A percentile compares a stretch with the other conserved stretches of the same genome.
Evolutionary conservation across 2,329 filamentous ascomycete species (phyloP).

Genomic region (Venturiaceae sp.): DNA sequence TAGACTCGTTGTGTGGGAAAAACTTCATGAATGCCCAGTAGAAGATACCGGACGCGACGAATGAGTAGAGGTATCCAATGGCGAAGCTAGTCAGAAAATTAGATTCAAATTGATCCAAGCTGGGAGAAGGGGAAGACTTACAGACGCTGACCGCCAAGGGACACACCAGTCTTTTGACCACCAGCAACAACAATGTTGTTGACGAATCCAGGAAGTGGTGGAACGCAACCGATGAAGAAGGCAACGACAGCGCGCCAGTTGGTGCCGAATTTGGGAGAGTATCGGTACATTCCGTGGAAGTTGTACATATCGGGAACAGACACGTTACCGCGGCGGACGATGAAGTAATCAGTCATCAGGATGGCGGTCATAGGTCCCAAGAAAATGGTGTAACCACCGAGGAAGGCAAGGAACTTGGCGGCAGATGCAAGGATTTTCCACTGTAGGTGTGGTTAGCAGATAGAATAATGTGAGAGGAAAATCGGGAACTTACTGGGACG

Average conservation of each 20-base stretch:
- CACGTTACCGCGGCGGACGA: conserved; percentile 13
- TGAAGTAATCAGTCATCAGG: conserved; percentile 12
- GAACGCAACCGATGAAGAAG: conserved; percentile 21
- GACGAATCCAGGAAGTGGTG: conserved; percentile 27
- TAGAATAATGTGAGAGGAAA: conserved; percentile 7
- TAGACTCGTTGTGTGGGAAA: conserved; percentile 22
- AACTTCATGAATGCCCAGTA: conserved; percentile 30
- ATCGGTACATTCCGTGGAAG: conserved; percentile 23
- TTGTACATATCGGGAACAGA: conserved; percentile 17
- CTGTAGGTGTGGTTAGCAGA: conserved; percentile 16
- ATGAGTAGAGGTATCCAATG: conserved; percentile 31
- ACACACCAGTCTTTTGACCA: conserved; percentile 23
- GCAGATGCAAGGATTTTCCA: conserved; percentile 14
- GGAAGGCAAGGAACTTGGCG: conserved; percentile 13
- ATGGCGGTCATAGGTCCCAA: conserved; percentile 16
- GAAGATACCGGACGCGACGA: conserved; percentile 22
- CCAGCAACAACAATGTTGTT: conserved; percentile 26
- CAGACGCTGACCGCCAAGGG: conserved; percentile 16
- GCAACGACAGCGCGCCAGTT: conserved; percentile 25
- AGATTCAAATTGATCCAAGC: too few species aligned
- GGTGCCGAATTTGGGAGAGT: conserved; percentile 18
- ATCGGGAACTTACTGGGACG: conserved; percentile 16
- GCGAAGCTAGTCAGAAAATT: conserved; percentile 30
- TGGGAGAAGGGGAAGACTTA: conserved; percentile 10
- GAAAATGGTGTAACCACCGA: conserved; percentile 18